Evolutionary conservation across 2,329 filamentous ascomycete genomes (phyloP), one percentile per base, ranked within the genome.

Genomic region (Arthrobotrys iridis): DNA sequence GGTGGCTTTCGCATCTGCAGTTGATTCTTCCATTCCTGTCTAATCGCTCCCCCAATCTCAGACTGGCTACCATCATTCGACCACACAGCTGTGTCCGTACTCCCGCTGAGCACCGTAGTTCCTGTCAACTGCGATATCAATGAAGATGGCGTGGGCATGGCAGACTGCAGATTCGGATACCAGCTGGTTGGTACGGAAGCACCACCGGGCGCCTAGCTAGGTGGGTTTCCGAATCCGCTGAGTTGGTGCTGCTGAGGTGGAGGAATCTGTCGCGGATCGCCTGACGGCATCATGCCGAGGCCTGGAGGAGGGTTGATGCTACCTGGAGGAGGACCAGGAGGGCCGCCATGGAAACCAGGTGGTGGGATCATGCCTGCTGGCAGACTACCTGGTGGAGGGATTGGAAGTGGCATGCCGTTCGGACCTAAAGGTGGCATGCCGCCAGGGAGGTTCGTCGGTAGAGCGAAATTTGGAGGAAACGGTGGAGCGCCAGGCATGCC

Each of bases 401-500:
- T 60, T 10, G 59, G 59, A 22, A 70, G 43, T 15, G 66, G 64
- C 58, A 76, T 76, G 52, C 72, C 72, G 26, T 76, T 71, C 43
- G 65, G 72, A 48, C 65, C 66, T 46, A 76, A 43, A 3, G 71
- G 71, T 18, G 65, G 64, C 43, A 62, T 60, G 13, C 58, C 59
- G 15, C 71, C 71, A 11, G 48, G n/a, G 1, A 75, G 33, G 26
- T 64, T 64, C 8, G 63, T 46, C 33, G 63, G 63, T 41, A 74
- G 24, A 24, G 64, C 30, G 60, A 76, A 79, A 89, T 90, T 24
- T 87, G 88, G 46, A 79, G 79, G 70, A 48, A 81, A 80, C 8
- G 82, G 77, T 79, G 79, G 79, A 40, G 63, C 59, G 2, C 65
- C 66, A 46, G 57, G 72, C 71, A 74, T 71, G 7, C 71, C 60